Conservation (phyloP, 164 flowering plant genomes). For the Stephania japonica region DNA sequence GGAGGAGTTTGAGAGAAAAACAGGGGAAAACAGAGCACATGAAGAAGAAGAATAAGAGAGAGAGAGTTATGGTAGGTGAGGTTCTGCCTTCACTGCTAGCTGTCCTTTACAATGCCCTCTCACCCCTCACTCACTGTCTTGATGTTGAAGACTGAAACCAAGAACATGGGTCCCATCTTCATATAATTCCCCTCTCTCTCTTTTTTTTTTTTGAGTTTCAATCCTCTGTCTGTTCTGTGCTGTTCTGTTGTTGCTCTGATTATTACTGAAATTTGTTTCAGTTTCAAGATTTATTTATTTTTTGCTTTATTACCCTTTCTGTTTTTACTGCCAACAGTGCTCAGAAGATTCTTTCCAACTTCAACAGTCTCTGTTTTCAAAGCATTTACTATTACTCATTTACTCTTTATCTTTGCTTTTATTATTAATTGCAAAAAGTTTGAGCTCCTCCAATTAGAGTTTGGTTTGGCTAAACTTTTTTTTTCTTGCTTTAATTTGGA, state of each 20-base stretch:
- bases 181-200: background rate
- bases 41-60: conserved; percentile 7
- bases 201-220: background rate
- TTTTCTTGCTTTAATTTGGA: background rate
- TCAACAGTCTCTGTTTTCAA: background rate
- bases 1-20: background rate
- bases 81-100: conserved; percentile 64
- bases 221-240: background rate
- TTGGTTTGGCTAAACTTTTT: background rate
- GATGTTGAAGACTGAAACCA: conserved; percentile 39
- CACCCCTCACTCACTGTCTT: conserved; percentile 29
- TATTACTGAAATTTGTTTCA: background rate
- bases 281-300: background rate
- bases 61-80: conserved; percentile 49
- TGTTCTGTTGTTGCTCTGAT: background rate
- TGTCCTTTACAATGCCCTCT: conserved; percentile 36
- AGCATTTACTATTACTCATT: background rate
- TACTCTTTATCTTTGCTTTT: background rate
- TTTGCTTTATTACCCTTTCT: too few relatives aligned
- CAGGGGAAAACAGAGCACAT: background rate
- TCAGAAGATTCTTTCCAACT: background rate
- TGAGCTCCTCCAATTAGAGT: background rate
- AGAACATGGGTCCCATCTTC: conserved; percentile 19
- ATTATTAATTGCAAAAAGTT: background rate
- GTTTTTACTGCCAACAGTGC: background rate